Evolutionary conservation across 768 basidiomycete species (phyloP).

Genomic region (Pulveroboletus frians): DNA sequence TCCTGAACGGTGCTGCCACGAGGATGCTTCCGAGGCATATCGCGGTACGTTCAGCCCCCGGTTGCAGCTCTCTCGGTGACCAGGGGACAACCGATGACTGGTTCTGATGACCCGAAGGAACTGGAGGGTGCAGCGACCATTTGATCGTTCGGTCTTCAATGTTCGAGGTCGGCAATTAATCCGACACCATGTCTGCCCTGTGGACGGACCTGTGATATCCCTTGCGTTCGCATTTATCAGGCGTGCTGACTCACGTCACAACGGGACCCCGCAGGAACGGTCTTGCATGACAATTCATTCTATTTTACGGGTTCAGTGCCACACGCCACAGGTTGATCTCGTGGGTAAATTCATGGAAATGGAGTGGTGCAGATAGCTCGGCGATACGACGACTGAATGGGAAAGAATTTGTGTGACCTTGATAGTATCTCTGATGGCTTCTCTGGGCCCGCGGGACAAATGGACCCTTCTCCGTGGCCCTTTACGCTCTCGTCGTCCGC

Average conservation of each 20-base stretch:
- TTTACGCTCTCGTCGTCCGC: neutral
- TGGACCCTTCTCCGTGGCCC: neutral
- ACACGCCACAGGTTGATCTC: slow-evolving; percentile 10
- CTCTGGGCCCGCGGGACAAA: neutral
- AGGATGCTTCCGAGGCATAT: slow-evolving; percentile 1
- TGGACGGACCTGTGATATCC: neutral
- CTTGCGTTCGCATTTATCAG: neutral
- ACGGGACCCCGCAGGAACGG: neutral
- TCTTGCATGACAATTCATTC: neutral
- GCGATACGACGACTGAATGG: slow-evolving; percentile 14
- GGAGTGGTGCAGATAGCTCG: slow-evolving; percentile 15
- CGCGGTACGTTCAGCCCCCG: neutral
- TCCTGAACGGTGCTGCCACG: neutral
- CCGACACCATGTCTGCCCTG: neutral
- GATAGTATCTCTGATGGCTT: neutral
- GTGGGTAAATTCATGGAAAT: slow-evolving; percentile 18
- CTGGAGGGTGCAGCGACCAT: slow-evolving; percentile 4
- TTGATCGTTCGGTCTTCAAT: neutral
- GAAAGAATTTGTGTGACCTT: slow-evolving; percentile 1
- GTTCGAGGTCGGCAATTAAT: neutral
- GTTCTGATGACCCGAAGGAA: neutral
- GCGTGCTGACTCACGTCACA: neutral
- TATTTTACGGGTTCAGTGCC: neutral
- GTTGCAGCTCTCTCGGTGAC: slow-evolving; percentile 7
- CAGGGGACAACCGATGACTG: neutral